phyloP scores from a whole-genome alignment of 305 asterid species.

The Ajuga reptans region DNA sequence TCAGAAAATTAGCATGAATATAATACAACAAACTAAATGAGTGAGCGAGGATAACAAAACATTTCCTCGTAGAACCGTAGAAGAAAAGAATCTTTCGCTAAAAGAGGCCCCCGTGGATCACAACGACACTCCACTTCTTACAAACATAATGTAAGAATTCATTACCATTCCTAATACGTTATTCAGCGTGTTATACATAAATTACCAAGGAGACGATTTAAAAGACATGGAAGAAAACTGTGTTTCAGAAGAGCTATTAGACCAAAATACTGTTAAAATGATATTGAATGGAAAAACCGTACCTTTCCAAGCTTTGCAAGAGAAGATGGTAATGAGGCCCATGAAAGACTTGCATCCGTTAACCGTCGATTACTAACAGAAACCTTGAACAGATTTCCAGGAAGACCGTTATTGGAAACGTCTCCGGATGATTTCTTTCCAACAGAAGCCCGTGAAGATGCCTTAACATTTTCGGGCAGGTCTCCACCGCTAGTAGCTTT shows the following conservation, averaged over 20 bases:
- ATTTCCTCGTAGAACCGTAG: background rate
- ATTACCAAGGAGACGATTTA: background rate
- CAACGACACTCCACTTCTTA: background rate
- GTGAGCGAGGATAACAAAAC: background rate
- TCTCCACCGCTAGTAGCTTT: conserved; percentile 46
- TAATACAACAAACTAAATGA: background rate
- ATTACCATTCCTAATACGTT: background rate
- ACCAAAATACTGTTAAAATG: background rate
- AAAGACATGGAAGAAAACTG: background rate
- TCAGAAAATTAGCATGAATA: background rate
- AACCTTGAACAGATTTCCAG: conserved; percentile 69
- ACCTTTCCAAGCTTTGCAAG: conserved; percentile 91
- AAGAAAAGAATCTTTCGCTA: conserved; percentile 1
- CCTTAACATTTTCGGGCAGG: conserved; percentile 38
- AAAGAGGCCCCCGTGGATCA: background rate
- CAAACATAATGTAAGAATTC: background rate
- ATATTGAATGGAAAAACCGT: conserved; percentile 10
- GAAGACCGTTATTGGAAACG: conserved; percentile 47
- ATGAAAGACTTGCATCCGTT: conserved; percentile 64
- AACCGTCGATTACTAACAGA: conserved; percentile 48
- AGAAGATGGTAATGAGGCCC: conserved; percentile 78
- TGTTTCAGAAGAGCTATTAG: background rate
- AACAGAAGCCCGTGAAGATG: conserved; percentile 36
- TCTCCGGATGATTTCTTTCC: conserved; percentile 60
- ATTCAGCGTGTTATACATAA: background rate